Conservation (phyloP, 352 stramenopile species). For the Thraustochytrium sp. region DNA sequence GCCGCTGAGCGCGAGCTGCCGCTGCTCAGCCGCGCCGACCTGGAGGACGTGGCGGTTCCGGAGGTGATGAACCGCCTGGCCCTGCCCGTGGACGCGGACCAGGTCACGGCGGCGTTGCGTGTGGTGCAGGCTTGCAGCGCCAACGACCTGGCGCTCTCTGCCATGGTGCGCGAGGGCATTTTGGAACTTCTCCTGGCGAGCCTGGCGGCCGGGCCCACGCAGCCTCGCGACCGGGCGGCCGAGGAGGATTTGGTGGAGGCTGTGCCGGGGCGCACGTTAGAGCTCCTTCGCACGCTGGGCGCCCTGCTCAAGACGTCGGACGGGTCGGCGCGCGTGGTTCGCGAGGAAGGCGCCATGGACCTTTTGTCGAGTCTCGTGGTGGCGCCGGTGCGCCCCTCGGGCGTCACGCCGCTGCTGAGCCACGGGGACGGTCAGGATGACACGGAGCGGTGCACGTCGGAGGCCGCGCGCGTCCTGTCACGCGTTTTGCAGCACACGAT, state of each 20-base stretch:
- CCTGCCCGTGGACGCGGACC: not conserved
- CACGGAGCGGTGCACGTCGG: not conserved
- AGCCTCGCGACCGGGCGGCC: not conserved
- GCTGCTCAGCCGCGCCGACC: not conserved
- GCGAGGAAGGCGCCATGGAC: not conserved
- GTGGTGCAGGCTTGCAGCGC: not conserved
- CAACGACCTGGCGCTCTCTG: not conserved
- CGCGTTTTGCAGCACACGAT: conserved; percentile 1
- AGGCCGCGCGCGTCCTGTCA: not conserved
- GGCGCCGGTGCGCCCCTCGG: not conserved
- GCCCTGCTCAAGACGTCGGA: not conserved
- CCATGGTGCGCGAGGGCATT: not conserved
- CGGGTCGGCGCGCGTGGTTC: not conserved
- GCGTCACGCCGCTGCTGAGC: not conserved
- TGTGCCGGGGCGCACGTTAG: not conserved
- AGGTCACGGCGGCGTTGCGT: not conserved
- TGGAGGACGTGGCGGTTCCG: not conserved
- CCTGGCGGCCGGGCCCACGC: not conserved
- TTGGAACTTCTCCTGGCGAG: not conserved
- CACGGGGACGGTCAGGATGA: not conserved
- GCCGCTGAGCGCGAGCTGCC: not conserved
- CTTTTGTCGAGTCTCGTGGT: not conserved
- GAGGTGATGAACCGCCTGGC: not conserved
- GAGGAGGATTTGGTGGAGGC: not conserved
- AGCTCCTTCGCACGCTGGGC: not conserved